Base-by-base conservation (phyloP, 2,329 filamentous ascomycete species). In the Botrytis elliptica region DNA sequence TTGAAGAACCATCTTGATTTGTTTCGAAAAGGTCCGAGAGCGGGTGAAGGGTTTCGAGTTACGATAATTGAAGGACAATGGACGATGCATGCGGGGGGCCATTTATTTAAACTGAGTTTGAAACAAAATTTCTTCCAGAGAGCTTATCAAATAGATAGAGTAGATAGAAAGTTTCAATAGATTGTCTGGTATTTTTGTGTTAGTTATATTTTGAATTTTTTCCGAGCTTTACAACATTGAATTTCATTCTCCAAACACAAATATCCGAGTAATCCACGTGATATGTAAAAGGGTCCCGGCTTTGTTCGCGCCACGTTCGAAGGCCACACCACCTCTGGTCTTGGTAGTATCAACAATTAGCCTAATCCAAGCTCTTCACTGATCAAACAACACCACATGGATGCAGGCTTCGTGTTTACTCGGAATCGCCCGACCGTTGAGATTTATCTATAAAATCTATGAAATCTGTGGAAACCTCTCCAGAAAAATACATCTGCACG, bases 1-100 rank as follows among this genome's bases (percentile, higher is more conserved):
- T 29, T 20, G 36, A 18, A 55, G 49, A 12, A 16, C 49, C 16
- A 38, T 10, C 49, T 68, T 57, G 49, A 59, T 18, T 6, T 57
- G n/a, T 57, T 57, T 57, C 16, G n/a, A 29, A 57, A 29, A 8
- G 52, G n/a, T 69, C 66, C 49, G 66, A 57, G 49, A 57, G 66
- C 38, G 1, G 55, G n/a, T 7, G n/a, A 59, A 33, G 38, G 16
- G 36, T 68, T 69, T 57, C 46, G 38, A 57, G n/a, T 42, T n/a
- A 57, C 9, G 38, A 57, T 33, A 42, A 18, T 10, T 14, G 29
- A 66, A 38, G 64, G 29, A 36, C 33, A 40, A 40, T 40, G 18
- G 36, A 29, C 22, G 66, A 59, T n/a, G 66, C 29, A 57, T 25
- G 52, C 10, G 52, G 66, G 66, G 66, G 65, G 4, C 14, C 10